Evolutionary conservation across 352 stramenopile species (phyloP).

Genomic region (Globisporangium cederbergense): DNA sequence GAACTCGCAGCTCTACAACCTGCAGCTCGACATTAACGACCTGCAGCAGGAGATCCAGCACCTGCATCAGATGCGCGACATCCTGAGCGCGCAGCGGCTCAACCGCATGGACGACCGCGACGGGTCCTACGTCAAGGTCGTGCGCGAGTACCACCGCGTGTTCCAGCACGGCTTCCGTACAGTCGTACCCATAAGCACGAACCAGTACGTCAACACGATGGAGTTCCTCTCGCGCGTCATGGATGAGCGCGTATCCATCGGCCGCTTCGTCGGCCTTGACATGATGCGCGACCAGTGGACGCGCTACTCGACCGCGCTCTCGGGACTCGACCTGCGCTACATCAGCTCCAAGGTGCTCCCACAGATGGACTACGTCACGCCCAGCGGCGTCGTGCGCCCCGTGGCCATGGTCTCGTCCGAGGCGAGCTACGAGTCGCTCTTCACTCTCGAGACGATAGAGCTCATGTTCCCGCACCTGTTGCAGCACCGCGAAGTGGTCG

Average conservation of each 20-base stretch:
- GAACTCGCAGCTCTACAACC: conserved; percentile 55
- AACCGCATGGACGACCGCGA: conserved; percentile 40
- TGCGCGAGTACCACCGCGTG: conserved; percentile 56
- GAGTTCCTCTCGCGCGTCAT: conserved; percentile 46
- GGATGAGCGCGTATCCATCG: conserved; percentile 43
- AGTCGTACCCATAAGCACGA: conserved; percentile 4
- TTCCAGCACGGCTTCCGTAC: conserved; percentile 49
- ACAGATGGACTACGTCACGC: conserved; percentile 16
- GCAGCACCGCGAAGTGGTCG: conserved; percentile 21
- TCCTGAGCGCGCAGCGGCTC: conserved; percentile 30
- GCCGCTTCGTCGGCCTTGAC: conserved; percentile 34
- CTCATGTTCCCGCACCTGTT: conserved; percentile 51
- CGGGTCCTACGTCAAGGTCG: conserved; percentile 41
- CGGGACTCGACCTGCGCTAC: conserved; percentile 34
- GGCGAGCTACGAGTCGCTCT: conserved; percentile 35
- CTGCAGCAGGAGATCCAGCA: conserved; percentile 43
- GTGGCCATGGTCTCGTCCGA: conserved; percentile 34
- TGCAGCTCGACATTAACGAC: conserved; percentile 47
- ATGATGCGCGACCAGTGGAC: conserved; percentile 51
- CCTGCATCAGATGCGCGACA: conserved; percentile 25
- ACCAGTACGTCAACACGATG: conserved; percentile 18
- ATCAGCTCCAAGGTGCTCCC: conserved; percentile 29
- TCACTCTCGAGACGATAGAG: conserved; percentile 42
- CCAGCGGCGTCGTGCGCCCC: conserved; percentile 10
- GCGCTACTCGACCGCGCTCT: conserved; percentile 41